Evolutionary conservation across 495 filamentous ascomycete species (phyloP).

Genomic region (Tirmania nivea): DNA sequence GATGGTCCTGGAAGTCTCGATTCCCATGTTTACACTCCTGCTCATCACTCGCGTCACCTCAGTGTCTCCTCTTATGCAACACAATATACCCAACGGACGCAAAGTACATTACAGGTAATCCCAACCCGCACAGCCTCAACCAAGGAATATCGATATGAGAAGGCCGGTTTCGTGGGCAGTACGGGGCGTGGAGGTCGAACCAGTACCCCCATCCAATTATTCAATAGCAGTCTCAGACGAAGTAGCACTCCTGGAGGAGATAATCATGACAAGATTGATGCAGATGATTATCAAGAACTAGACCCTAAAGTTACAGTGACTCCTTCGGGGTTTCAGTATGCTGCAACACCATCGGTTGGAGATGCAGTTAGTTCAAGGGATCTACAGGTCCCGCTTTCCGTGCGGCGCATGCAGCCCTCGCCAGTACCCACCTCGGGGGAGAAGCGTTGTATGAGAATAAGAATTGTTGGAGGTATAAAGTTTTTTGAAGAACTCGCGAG

Average conservation of each 20-base stretch:
- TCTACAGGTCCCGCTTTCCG: no score
- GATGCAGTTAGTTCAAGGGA: no score
- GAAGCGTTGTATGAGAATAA: no score
- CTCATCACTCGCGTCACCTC: neutral
- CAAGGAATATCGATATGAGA: no score
- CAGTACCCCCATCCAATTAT: neutral
- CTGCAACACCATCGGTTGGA: neutral
- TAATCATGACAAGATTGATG: neutral
- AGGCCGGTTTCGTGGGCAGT: no score
- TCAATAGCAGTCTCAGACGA: neutral
- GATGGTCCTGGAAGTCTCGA: neutral
- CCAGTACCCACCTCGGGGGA: no score
- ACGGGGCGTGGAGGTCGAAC: neutral
- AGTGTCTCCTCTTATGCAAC: neutral
- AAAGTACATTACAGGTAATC: neutral
- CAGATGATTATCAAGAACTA: neutral
- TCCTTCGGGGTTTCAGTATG: neutral
- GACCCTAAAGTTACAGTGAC: neutral
- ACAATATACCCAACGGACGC: neutral
- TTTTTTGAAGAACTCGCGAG: no score
- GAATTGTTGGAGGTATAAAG: no score
- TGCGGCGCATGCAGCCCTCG: no score
- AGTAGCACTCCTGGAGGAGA: neutral
- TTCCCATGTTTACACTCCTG: neutral
- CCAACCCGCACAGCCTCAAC: neutral